These are phyloP conservation scores for Pinus tabuliformis DNA, from an alignment of 75 land plant genomes.

Conservation along the genomic window DNA sequence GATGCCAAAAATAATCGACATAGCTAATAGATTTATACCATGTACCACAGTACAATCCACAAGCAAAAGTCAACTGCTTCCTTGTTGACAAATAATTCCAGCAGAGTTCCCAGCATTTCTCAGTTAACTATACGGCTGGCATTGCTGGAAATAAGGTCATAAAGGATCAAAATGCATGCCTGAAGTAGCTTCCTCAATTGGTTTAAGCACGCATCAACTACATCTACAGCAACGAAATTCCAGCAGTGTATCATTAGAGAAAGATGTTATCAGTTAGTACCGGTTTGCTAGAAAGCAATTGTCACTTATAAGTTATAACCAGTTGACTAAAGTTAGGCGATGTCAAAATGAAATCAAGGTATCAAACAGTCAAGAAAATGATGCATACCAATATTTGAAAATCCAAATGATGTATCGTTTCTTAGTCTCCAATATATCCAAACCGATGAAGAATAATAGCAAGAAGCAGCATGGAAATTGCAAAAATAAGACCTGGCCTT, in stretches of 20 bases:
- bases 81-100: background rate
- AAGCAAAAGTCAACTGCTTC: background rate
- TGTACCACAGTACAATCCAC: background rate
- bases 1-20: background rate
- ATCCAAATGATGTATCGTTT: background rate
- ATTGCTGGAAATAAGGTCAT: background rate
- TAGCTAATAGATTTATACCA: background rate
- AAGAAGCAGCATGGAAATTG: slow-evolving; percentile 72
- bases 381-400: background rate
- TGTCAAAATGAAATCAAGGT: background rate
- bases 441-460: slow-evolving; percentile 77
- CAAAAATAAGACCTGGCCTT: slow-evolving; percentile 79
- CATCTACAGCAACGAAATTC: background rate
- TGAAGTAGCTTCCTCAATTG: background rate
- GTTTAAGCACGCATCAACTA: background rate
- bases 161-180: background rate
- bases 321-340: background rate
- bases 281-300: background rate
- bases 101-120: background rate
- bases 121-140: background rate
- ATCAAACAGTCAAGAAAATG: background rate
- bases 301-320: background rate
- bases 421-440: slow-evolving; percentile 74
- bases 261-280: too few species aligned
- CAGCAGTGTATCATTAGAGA: too few species aligned